Conservation (phyloP, 495 filamentous ascomycete genomes). For the Lophiostoma macrostomum region DNA sequence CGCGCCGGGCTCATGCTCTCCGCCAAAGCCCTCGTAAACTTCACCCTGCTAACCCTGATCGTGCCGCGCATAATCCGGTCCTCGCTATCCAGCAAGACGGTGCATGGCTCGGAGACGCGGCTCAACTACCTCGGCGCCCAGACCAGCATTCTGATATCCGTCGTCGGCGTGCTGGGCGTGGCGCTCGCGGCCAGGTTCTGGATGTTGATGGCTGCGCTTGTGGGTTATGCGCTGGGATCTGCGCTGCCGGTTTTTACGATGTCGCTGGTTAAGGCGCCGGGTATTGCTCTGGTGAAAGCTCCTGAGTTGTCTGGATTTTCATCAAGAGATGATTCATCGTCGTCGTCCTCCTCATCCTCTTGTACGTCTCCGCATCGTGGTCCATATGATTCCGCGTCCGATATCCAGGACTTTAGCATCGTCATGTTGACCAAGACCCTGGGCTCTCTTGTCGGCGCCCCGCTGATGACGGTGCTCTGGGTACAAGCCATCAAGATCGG, state of each 20-base stretch:
- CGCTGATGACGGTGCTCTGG: conserved; percentile 32
- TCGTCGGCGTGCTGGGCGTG: conserved; percentile 27
- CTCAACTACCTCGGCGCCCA: conserved; percentile 27
- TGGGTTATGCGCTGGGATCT: conserved; percentile 32
- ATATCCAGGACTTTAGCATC: conserved; percentile 33
- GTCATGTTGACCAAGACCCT: conserved; percentile 30
- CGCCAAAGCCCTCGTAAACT: conserved; percentile 29
- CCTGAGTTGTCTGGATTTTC: too few species aligned
- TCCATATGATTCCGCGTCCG: too few species aligned
- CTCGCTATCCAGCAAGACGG: conserved; percentile 16
- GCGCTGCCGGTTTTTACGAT: conserved; percentile 34
- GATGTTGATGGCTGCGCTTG: conserved; percentile 28
- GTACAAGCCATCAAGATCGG: conserved; percentile 27
- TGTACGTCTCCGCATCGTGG: too few species aligned
- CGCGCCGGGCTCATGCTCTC: conserved; percentile 33
- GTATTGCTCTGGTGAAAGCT: conserved; percentile 25
- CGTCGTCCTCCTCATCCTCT: too few species aligned
- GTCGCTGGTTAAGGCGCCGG: conserved; percentile 29
- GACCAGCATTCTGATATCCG: conserved; percentile 22
- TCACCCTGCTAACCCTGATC: conserved; percentile 22
- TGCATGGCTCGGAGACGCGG: conserved; percentile 25
- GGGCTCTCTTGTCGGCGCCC: conserved; percentile 29
- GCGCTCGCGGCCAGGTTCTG: conserved; percentile 28
- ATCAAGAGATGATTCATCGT: too few species aligned
- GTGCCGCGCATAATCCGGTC: conserved; percentile 26